These are phyloP conservation scores for Austroboletus rostrupii DNA, from an alignment of 1,284 basidiomycete genomes.

Conservation along the genomic window DNA sequence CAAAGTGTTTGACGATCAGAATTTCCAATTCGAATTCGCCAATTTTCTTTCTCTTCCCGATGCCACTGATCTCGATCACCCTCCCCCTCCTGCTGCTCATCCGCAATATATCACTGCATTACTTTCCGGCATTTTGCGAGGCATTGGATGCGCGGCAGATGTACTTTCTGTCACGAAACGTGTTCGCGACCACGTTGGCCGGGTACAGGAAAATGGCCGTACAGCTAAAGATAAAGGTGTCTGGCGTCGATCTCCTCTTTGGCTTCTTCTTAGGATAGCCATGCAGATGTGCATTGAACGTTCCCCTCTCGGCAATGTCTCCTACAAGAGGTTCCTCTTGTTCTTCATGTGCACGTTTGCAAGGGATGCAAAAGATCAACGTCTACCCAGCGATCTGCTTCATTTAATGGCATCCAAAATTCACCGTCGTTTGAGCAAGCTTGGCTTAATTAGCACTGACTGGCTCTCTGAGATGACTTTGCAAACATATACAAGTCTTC, in stretches of 20 bases:
- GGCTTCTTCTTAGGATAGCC: background rate
- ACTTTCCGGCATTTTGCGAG: conserved; percentile 11
- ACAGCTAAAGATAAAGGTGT: background rate
- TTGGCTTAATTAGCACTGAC: background rate
- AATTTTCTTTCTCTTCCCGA: conserved; percentile 21
- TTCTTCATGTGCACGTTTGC: background rate
- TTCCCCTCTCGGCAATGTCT: conserved; percentile 5
- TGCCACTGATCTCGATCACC: conserved; percentile 9
- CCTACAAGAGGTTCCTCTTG: background rate
- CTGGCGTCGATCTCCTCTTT: background rate
- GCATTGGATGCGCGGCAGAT: conserved; percentile 14
- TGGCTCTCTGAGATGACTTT: background rate
- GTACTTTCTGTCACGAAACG: conserved; percentile 23
- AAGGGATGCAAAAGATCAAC: background rate
- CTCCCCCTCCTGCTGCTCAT: conserved; percentile 4
- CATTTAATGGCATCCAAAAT: background rate
- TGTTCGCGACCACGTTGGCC: background rate
- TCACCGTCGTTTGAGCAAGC: background rate
- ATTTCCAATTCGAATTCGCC: conserved; percentile 23
- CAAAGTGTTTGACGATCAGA: conserved; percentile 13
- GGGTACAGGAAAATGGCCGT: conserved; percentile 1
- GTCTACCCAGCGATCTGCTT: background rate
- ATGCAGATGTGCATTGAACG: background rate
- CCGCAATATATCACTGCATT: conserved; percentile 32
- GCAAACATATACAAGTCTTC: background rate